Base-by-base conservation (phyloP, 2,329 filamentous ascomycete species). In the Simplicillium sp. region DNA sequence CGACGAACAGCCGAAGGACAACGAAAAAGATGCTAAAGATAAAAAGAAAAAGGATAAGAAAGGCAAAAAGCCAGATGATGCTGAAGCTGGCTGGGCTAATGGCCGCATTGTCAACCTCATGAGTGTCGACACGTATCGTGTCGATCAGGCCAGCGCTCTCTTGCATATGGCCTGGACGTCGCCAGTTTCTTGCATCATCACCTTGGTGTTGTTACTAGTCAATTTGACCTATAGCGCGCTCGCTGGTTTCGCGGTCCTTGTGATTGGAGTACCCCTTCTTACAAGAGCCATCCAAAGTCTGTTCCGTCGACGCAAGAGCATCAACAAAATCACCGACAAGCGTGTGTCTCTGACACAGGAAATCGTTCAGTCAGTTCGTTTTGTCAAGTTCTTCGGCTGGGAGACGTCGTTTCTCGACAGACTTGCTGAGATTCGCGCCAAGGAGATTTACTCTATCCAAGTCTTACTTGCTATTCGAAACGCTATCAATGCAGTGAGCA, bases 351-450 rank as follows among this genome's bases (percentile, higher is more conserved):
- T 97, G 29, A 96, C 88, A 0, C 89, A 96, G 56, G 90, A 97
- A 57, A 94, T 97, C 39, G 56, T 97, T 12, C 83, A 88, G 50
- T 86, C 87, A 0, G 89, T 96, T 17, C 78, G 89, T 18, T 96
- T 97, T 54, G 90, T 97, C 63, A 97, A 97, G 60, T 96, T 80
- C 60, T 97, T 96, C 56, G 89, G 88, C 7, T 97, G 90, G 90
- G 90, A 97, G 58, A 82, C 75, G 43, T 84, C 86, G 29, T 96
- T 97, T 55, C 66, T 96, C 11, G 71, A 80, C 38, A 80, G 88
- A 12, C 71, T 96, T 13, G 77, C 78, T 38, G 73, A 80, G 17
- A 84, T 94, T 46, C 78, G 90, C 43, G 71, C 70, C 39, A 74
- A 73, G 45, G 90, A 97, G 60, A 88, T 97, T 45, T 67, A 72